phyloP scores from a whole-genome alignment of 352 stramenopile species.

The Phytopythium boreale region DNA sequence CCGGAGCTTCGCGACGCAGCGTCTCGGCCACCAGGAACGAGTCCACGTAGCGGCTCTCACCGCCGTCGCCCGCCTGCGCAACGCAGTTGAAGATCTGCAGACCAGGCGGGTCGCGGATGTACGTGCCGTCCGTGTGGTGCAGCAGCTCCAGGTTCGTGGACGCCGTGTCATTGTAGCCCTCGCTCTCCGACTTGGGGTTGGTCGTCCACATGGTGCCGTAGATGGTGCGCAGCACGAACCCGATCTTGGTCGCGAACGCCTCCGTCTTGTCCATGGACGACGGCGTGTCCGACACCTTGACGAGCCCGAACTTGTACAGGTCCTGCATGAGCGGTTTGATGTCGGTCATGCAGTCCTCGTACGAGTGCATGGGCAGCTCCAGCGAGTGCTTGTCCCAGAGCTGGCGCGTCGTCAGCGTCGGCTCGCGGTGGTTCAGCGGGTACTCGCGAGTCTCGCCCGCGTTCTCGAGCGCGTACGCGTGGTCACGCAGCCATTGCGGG shows the following conservation, averaged over 20 bases:
- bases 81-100: slow-evolving; percentile 91
- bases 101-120: slow-evolving; percentile 83
- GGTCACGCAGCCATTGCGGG: slow-evolving; percentile 66
- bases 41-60: slow-evolving; percentile 79
- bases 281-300: slow-evolving; percentile 62
- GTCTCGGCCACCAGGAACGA: slow-evolving; percentile 75
- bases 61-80: slow-evolving; percentile 63
- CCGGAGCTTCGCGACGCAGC: slow-evolving; percentile 46
- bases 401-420: slow-evolving; percentile 40
- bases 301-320: slow-evolving; percentile 67
- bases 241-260: slow-evolving; percentile 75
- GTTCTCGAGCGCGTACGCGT: slow-evolving; percentile 57
- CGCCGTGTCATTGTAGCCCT: slow-evolving; percentile 87
- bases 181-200: slow-evolving; percentile 58
- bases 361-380: slow-evolving; percentile 45
- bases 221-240: slow-evolving; percentile 83
- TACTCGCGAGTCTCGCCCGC: slow-evolving; percentile 20
- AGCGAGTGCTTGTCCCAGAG: slow-evolving; percentile 54
- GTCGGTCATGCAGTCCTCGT: slow-evolving; percentile 37
- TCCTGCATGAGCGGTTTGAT: slow-evolving; percentile 70
- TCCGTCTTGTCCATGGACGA: slow-evolving; percentile 80
- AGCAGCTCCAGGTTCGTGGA: slow-evolving; percentile 84
- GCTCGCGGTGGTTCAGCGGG: slow-evolving; percentile 54
- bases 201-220: slow-evolving; percentile 91
- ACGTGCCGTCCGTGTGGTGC: slow-evolving; percentile 87